These are phyloP conservation scores for Erythrobasidium hasegawianum DNA, from an alignment of 1,284 basidiomycete species.

Conservation along the genomic window DNA sequence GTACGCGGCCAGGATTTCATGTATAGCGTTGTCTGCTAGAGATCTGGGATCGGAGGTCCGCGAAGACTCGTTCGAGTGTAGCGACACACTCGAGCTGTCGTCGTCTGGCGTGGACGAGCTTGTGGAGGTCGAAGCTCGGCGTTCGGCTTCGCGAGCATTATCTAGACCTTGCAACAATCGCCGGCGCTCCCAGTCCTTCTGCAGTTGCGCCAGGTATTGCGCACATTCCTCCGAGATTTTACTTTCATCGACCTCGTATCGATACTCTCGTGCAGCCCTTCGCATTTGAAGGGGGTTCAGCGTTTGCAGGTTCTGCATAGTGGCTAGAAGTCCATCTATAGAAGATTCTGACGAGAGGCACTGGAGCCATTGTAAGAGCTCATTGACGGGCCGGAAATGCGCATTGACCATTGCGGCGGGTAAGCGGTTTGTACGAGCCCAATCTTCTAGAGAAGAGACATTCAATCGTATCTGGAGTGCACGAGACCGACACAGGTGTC, in stretches of 20 bases:
- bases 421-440: constrained; percentile 72
- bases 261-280: constrained; percentile 86
- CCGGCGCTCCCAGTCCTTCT: constrained; percentile 82
- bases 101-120: constrained; percentile 2
- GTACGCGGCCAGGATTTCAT: constrained; percentile 63
- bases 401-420: constrained; percentile 68
- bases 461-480: constrained; percentile 90
- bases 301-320: constrained; percentile 77
- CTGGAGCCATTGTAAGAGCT: constrained; percentile 81
- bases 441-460: constrained; percentile 79
- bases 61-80: constrained; percentile 24
- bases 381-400: constrained; percentile 79
- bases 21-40: constrained; percentile 53
- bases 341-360: constrained; percentile 72
- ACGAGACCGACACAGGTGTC: constrained; percentile 84
- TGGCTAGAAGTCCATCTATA: constrained; percentile 83
- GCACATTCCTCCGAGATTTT: constrained; percentile 90
- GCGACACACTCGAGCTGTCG: constrained; percentile 15
- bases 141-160: constrained; percentile 1
- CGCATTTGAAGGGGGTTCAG: constrained; percentile 95
- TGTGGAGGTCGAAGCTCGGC: constrained; percentile 5
- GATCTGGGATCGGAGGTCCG: constrained; percentile 23
- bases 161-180: constrained; percentile 27
- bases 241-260: constrained; percentile 87
- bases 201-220: constrained; percentile 87